Evolutionary conservation across 2,329 filamentous ascomycete genomes (phyloP), one percentile per base, ranked within the genome.

Genomic region (Aspergillus phoenicis): DNA sequence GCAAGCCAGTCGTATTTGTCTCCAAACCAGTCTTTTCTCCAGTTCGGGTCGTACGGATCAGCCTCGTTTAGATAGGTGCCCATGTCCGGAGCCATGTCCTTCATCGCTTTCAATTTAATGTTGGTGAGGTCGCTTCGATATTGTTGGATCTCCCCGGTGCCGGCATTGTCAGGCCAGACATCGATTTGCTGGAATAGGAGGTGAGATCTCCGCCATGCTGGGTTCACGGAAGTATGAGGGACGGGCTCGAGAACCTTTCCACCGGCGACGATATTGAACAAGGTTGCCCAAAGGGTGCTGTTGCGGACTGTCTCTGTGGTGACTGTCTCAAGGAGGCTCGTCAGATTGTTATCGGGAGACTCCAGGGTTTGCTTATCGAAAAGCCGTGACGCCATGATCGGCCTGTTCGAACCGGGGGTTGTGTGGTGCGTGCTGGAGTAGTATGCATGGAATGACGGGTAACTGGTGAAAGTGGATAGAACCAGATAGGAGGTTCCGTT

Each of bases 1-100:
- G 54, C 17, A n/a, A 74, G 60, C 45, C 62, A 56, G 13, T 65
- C 61, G 59, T 73, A 73, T 6, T 68, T 66, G 6, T 64, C 54
- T 8, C 67, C 67, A 11, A 43, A 68, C 48, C 53, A 69, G 11
- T 63, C 62, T 28, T 65, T 5, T 26, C 58, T 67, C 66, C 66
- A 68, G 2, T 60, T 36, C 2, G 61, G 64, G 24, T 67, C 60
- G 28, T 61, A 60, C 8, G 33, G 55, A 56, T 67, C 64, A 0
- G 65, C 66, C 48, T 69, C 67, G 45, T 69, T 69, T 30, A 60
- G 15, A 39, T 68, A 68, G 0, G 61, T 64, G 10, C 64, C 67
- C 60, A 57, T 62, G 8, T 57, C 65, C 26, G 66, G 64, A 8
- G 64, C 53, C 15, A 72, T 52, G 11, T 55, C 51, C 38, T 68